Percentiles rank a stretch among this genome's conserved stretches.
These are phyloP conservation scores for Streptanthus diversifolius DNA, from an alignment of 345 rosid species.

Conservation along the genomic window DNA sequence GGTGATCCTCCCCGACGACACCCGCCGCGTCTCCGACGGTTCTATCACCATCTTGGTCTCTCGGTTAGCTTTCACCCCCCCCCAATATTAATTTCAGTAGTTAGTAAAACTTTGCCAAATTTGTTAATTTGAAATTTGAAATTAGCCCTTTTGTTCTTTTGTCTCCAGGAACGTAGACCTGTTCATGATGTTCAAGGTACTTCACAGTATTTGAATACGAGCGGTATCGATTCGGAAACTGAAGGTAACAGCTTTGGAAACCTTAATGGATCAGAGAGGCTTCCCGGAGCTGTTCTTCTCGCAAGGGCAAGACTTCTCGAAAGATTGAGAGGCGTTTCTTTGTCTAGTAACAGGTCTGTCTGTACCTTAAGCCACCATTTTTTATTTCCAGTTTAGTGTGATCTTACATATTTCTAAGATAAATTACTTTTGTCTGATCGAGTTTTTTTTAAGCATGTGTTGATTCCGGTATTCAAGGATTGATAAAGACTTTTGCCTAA, in stretches of 20 bases:
- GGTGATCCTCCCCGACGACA: constrained; percentile 57
- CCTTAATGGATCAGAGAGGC: constrained; percentile 55
- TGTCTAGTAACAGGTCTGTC: constrained; percentile 62
- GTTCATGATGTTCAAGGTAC: constrained; percentile 40
- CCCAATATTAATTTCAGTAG: neutral
- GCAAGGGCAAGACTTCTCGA: constrained; percentile 92
- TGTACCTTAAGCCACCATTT: neutral
- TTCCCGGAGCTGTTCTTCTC: constrained; percentile 87
- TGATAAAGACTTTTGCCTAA: neutral
- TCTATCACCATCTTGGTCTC: constrained; percentile 32
- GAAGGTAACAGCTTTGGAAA: constrained; percentile 42
- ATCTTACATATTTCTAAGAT: neutral
- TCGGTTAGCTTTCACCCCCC: constrained; percentile 38
- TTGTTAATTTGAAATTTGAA: neutral
- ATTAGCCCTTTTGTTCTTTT: neutral
- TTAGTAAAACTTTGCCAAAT: neutral
- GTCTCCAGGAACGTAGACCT: constrained; percentile 50
- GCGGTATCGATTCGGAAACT: constrained; percentile 36
- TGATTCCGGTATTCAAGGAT: neutral
- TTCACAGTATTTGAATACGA: constrained; percentile 39
- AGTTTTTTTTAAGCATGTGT: neutral
- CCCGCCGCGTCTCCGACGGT: constrained; percentile 49
- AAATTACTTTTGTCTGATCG: neutral
- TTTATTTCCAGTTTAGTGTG: neutral
- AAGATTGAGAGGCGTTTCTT: constrained; percentile 75